Conservation (phyloP, 2,329 filamentous ascomycete genomes). For the Fusarium udum region DNA sequence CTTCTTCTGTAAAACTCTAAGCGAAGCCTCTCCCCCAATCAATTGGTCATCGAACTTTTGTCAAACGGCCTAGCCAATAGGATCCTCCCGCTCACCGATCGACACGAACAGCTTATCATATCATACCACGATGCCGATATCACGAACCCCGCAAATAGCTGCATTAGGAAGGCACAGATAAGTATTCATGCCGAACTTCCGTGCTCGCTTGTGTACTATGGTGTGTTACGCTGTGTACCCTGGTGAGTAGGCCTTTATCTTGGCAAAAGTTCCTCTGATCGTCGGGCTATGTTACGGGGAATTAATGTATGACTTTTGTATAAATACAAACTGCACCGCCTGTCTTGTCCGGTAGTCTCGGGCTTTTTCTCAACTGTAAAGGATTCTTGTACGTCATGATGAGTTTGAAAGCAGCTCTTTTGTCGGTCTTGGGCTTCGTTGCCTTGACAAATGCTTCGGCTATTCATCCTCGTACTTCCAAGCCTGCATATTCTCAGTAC, state of each 20-base stretch:
- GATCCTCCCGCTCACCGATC: not conserved
- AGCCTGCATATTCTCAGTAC: slow-evolving; percentile 1
- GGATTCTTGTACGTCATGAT: not conserved
- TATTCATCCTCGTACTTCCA: not conserved
- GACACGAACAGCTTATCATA: not conserved
- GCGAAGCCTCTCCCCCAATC: not conserved
- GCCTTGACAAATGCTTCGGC: slow-evolving; percentile 5
- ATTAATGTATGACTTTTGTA: not conserved
- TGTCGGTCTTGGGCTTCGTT: not conserved
- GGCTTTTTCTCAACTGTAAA: not conserved
- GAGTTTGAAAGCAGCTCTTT: not conserved
- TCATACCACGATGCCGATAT: slow-evolving; percentile 5
- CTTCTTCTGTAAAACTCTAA: not conserved
- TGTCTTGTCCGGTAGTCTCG: fast-evolving
- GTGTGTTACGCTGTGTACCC: not conserved
- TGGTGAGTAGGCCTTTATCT: not conserved
- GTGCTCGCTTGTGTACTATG: not conserved
- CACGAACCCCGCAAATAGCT: slow-evolving; percentile 20
- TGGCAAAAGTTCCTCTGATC: slow-evolving; percentile 14
- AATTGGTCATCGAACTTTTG: not conserved
- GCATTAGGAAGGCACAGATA: slow-evolving; percentile 28
- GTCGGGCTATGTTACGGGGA: not conserved
- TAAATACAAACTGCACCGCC: not conserved
- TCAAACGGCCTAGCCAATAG: not conserved
- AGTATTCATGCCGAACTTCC: slow-evolving; percentile 27